Conservation (phyloP, 1,139 yeast species). For the Blastobotrys petasosporus region DNA sequence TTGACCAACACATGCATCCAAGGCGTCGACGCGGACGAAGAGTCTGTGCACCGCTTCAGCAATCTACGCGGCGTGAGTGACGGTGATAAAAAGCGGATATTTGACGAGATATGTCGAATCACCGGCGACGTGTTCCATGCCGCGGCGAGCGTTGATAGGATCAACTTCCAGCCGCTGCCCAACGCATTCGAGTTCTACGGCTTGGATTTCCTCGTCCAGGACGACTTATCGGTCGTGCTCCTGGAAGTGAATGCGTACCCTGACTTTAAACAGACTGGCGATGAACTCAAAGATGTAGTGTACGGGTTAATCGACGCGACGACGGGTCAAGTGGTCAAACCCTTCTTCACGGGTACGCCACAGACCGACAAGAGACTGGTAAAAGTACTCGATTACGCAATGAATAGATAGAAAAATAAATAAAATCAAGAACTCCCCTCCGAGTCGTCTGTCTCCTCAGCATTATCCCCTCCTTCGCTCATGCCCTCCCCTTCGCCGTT, state of each 20-base stretch:
- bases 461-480: conserved; percentile 8
- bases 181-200: conserved; percentile 88
- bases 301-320: conserved; percentile 30
- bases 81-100: conserved; percentile 40
- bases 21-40: conserved; percentile 40
- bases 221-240: conserved; percentile 48
- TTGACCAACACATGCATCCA: conserved; percentile 92
- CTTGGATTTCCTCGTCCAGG: conserved; percentile 72
- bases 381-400: conserved; percentile 5
- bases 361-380: conserved; percentile 3
- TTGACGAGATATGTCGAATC: conserved; percentile 51
- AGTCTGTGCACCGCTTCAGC: conserved; percentile 64
- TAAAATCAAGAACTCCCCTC: background rate
- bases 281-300: conserved; percentile 58
- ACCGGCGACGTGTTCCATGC: conserved; percentile 76
- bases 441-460: conserved; percentile 5
- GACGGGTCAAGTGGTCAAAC: conserved; percentile 24
- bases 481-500: conserved; percentile 51
- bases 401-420: background rate
- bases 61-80: conserved; percentile 43
- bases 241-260: conserved; percentile 92
- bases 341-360: conserved; percentile 20
- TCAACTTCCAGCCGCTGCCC: conserved; percentile 80
- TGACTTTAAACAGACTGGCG: conserved; percentile 94
- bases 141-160: conserved; percentile 68